Conservation (phyloP, 2,329 filamentous ascomycete species). For the Xylaria multiplex region DNA sequence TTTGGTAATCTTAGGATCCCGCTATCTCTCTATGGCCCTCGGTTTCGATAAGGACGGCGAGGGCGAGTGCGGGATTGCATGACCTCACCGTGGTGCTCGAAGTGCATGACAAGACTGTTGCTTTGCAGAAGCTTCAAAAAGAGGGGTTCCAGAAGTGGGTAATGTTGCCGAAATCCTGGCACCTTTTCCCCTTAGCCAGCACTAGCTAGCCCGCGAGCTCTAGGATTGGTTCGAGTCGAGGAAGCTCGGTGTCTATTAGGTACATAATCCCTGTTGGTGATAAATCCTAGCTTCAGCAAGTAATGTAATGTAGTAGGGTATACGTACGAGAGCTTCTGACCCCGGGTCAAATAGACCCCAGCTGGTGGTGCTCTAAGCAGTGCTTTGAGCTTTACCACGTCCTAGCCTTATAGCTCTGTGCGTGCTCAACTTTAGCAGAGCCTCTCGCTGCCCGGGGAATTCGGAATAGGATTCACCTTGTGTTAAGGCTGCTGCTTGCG, state of each 20-base stretch:
- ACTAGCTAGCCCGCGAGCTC: slow-evolving; percentile 27
- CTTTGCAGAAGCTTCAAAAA: slow-evolving; percentile 40
- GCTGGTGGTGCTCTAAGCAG: no score
- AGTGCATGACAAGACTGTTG: slow-evolving; percentile 30
- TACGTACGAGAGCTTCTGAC: slow-evolving; percentile 10
- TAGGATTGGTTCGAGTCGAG: slow-evolving; percentile 24
- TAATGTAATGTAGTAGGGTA: neutral
- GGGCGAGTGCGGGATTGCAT: slow-evolving; percentile 27
- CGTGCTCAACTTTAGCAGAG: slow-evolving; percentile 1
- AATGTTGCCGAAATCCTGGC: slow-evolving; percentile 39
- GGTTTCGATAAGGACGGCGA: slow-evolving; percentile 23
- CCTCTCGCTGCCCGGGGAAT: neutral
- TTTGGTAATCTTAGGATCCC: neutral
- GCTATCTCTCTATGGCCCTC: slow-evolving; percentile 11
- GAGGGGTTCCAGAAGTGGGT: slow-evolving; percentile 45
- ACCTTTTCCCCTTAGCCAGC: slow-evolving; percentile 22
- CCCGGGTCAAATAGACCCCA: neutral
- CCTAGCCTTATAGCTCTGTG: neutral
- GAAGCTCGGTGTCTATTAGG: slow-evolving; percentile 23
- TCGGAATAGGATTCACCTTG: neutral
- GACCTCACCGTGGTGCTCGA: slow-evolving; percentile 34
- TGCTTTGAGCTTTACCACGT: neutral
- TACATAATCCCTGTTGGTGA: slow-evolving; percentile 13
- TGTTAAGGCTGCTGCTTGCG: neutral
- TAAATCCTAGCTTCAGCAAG: neutral